Percentiles rank a stretch among this genome's conserved stretches.
phyloP scores from a whole-genome alignment of 2,329 filamentous ascomycete genomes.

The Stemphylium lycopersici region DNA sequence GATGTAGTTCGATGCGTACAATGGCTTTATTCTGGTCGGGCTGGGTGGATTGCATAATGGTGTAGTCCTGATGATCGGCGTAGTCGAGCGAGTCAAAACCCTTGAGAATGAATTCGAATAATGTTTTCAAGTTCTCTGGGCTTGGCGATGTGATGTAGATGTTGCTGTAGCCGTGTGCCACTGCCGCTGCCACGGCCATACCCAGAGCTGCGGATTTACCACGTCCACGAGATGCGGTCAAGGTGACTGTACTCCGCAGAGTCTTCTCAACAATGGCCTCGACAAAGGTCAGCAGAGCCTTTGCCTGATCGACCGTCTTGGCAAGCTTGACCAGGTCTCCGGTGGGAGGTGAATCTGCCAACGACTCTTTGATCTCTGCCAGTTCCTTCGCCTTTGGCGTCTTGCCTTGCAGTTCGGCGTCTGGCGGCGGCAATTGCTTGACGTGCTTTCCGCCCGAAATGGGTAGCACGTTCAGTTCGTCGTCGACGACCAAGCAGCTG shows the following conservation, averaged over 20 bases:
- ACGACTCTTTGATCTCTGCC: slow-evolving; percentile 82
- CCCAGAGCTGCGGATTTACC: slow-evolving; percentile 97
- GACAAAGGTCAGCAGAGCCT: slow-evolving; percentile 94
- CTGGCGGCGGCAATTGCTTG: slow-evolving; percentile 76
- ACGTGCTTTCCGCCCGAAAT: slow-evolving; percentile 96
- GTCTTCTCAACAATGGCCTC: slow-evolving; percentile 98
- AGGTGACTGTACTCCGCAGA: slow-evolving; percentile 85
- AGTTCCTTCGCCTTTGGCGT: slow-evolving; percentile 75
- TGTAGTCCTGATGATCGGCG: slow-evolving; percentile 94
- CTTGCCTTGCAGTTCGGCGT: slow-evolving; percentile 74
- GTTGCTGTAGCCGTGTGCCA: slow-evolving; percentile 97
- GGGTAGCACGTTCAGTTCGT: slow-evolving; percentile 95
- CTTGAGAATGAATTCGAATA: slow-evolving; percentile 98
- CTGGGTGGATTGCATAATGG: slow-evolving; percentile 97
- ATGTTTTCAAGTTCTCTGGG: slow-evolving; percentile 96
- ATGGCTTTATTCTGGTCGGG: slow-evolving; percentile 99
- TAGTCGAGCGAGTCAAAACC: slow-evolving; percentile 95
- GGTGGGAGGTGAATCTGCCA: slow-evolving; percentile 84
- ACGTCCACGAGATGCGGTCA: slow-evolving; percentile 92
- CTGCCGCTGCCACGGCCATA: slow-evolving; percentile 89
- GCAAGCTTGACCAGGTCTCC: slow-evolving; percentile 84
- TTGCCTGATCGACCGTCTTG: slow-evolving; percentile 92
- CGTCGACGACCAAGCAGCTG: slow-evolving; percentile 92
- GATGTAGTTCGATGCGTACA: slow-evolving; percentile 92
- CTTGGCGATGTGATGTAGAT: slow-evolving; percentile 99